Base-by-base conservation (phyloP, 257 asterid genomes). In the Solanum paucissectum region DNA sequence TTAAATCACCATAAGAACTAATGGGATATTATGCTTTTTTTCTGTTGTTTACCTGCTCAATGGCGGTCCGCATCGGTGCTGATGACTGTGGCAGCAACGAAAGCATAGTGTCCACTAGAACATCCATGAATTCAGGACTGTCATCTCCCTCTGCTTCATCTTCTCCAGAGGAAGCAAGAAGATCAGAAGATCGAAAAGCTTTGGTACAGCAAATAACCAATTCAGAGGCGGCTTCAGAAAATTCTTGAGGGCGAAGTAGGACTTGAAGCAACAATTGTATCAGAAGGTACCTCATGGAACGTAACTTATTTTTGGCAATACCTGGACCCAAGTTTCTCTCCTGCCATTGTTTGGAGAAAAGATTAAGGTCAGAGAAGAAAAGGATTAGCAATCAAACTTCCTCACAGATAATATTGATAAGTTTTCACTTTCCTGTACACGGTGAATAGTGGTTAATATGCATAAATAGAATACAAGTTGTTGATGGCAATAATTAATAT, bases 51-150 rank as follows among this genome's bases (percentile, higher is more conserved):
- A 94, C 99, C 98, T 91, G 99, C 91, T 97, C 99, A 89, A 97
- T 94, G 72, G 99, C 93, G 60, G 98, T 92, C 25, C 99, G 95
- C 91, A 95, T 58, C 37, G 99, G 98, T 86, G 98, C 94, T 55
- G 99, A 92, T 74, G 99, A 96, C 90, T 97, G 97, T 3, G 99
- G 98, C 89, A 97, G 93, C 76, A 97, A 88, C 21, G 99, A 96
- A 88, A 97, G 99, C 98, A 97, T 92, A 25, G 99, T 94, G 90
- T 96, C 99, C 88, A 97, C 96, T 88, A 97, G 96, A 29, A 97
- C 99, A 69, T 97, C 99, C 99, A 97, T 96, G 84, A 93, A 85
- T 77, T 92, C 90, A 46, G 98, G 98, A 27, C 91, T 87, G 62
- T 88, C 94, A 44, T 95, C 96, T 71, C 21, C 98, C 88, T 89